Evolutionary conservation across 768 basidiomycete genomes (phyloP).

Genomic region (Sporobolomyces phaffii): DNA sequence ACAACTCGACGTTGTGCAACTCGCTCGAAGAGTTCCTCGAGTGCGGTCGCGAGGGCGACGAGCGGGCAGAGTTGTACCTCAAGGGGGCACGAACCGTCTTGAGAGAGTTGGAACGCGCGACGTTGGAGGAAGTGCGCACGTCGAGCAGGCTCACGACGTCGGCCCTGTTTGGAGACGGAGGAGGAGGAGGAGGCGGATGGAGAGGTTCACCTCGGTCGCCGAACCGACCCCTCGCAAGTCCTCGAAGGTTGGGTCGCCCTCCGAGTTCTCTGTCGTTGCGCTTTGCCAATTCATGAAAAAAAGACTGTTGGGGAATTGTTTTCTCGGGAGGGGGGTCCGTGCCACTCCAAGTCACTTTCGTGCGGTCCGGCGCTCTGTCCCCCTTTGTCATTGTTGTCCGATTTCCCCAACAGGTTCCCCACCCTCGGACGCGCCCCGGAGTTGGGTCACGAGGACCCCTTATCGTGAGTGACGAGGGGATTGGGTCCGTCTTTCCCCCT

Average conservation of each 20-base stretch:
- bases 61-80: constrained; percentile 22
- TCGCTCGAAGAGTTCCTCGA: constrained; percentile 31
- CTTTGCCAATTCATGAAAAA: constrained; percentile 5
- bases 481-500: background rate
- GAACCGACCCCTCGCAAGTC: constrained; percentile 8
- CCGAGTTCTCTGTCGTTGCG: constrained; percentile 12
- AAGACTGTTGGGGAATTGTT: too few species aligned
- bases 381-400: too few species aligned
- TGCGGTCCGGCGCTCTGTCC: too few species aligned
- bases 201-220: background rate
- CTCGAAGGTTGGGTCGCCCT: background rate
- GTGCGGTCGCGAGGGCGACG: constrained; percentile 15
- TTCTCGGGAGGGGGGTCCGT: too few species aligned
- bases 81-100: constrained; percentile 15
- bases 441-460: too few species aligned
- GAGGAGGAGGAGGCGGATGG: background rate
- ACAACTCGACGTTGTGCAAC: background rate
- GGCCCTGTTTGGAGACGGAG: constrained; percentile 12
- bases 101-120: constrained; percentile 16
- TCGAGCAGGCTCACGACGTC: background rate
- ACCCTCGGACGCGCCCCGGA: too few species aligned
- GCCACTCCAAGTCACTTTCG: too few species aligned
- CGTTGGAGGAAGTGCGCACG: constrained; percentile 1
- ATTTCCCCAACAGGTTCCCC: too few species aligned
- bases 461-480: too few species aligned